phyloP scores from a whole-genome alignment of 495 filamentous ascomycete genomes.

The Tricharina praecox region DNA sequence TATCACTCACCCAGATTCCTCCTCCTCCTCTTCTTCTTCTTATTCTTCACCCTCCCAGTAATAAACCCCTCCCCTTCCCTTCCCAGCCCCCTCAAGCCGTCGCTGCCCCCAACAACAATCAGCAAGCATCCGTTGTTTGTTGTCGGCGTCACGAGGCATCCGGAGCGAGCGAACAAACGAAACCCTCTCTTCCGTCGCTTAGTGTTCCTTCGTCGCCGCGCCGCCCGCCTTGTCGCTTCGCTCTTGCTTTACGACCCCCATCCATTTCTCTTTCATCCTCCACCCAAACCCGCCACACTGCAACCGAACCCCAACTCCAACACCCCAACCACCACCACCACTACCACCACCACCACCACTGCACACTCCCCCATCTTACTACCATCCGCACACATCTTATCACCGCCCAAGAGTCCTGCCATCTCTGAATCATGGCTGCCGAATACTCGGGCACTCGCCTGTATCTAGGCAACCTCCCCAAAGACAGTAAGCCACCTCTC shows the following conservation, averaged over 20 bases:
- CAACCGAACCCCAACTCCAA: background rate
- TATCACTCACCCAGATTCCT: no score
- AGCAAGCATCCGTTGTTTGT: no score
- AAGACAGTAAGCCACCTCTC: conserved; percentile 58
- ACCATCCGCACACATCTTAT: background rate
- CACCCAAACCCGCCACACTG: background rate
- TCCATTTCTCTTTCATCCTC: background rate
- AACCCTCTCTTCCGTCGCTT: no score
- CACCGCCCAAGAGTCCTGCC: no score
- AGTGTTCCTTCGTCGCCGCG: no score
- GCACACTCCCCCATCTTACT: background rate
- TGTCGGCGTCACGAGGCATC: no score
- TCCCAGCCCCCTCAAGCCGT: no score
- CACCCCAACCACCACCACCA: background rate
- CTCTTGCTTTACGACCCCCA: background rate
- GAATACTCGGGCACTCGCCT: conserved; percentile 85
- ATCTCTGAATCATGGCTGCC: conserved; percentile 12
- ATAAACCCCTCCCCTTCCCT: no score
- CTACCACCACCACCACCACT: background rate
- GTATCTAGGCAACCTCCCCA: conserved; percentile 93
- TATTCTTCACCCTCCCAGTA: no score
- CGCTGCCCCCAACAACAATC: no score
- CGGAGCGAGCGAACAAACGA: no score
- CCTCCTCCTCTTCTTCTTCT: no score
- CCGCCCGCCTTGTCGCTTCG: background rate